A percentile compares a stretch with the other conserved stretches of the same genome.
phyloP scores from a whole-genome alignment of 352 stramenopile genomes.

The Phytophthora citrophthora region DNA sequence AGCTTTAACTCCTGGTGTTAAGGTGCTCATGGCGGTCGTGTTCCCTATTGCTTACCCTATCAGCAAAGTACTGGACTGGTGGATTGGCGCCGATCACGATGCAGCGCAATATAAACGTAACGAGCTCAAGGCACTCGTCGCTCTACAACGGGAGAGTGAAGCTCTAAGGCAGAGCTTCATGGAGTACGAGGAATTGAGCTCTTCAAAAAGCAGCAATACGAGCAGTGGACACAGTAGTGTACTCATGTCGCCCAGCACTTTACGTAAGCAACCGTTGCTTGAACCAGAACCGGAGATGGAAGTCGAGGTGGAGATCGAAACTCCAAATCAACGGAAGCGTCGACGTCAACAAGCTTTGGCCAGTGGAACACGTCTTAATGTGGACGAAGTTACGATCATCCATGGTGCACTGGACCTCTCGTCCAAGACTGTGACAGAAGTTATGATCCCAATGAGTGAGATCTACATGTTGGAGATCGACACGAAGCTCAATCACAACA shows the following conservation, averaged over 20 bases:
- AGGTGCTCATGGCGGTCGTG: conserved; percentile 88
- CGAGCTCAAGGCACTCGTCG: conserved; percentile 90
- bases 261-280: conserved; percentile 34
- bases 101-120: conserved; percentile 87
- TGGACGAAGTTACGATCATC: conserved; percentile 93
- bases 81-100: conserved; percentile 81
- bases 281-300: conserved; percentile 28
- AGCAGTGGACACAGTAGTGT: conserved; percentile 23
- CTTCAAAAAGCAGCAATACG: conserved; percentile 9
- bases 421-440: conserved; percentile 83
- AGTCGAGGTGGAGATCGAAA: conserved; percentile 23
- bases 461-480: conserved; percentile 90
- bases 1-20: conserved; percentile 82
- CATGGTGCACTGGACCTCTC: conserved; percentile 91
- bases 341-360: conserved; percentile 41
- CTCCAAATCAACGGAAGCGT: conserved; percentile 17
- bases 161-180: conserved; percentile 43
- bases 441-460: conserved; percentile 89
- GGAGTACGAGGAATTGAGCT: conserved; percentile 17
- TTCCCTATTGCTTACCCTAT: conserved; percentile 93
- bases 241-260: conserved; percentile 27
- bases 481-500: conserved; percentile 71
- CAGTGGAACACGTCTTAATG: conserved; percentile 58
- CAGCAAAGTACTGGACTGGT: conserved; percentile 88
- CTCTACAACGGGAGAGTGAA: conserved; percentile 72